Base-by-base conservation (phyloP, 2,329 filamentous ascomycete species). In the Pyrenochaeta sp. region DNA sequence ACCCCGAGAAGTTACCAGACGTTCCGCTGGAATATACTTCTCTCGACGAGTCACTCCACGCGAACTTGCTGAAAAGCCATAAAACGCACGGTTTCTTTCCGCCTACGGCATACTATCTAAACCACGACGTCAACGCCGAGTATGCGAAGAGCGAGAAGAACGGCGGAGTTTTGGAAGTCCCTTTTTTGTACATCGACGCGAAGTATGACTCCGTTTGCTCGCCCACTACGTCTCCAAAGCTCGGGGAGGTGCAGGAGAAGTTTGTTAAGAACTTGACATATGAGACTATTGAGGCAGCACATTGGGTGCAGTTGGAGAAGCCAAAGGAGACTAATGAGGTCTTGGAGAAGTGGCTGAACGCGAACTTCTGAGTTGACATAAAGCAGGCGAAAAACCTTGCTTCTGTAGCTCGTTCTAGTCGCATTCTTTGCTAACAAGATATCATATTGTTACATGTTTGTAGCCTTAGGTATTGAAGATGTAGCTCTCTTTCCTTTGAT, bases 81-180 rank as follows among this genome's bases (percentile, higher is more conserved):
- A 63, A 79, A 61, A 72, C 72, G 59, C 78, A 78, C 5, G 79
- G 80, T 0, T 79, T 78, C 56, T 80, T 74, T 61, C 69, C 74
- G 1, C 69, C 76, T 1, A 74, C 72, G 27, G 74, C 78, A 0
- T 80, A 77, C 60, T 84, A 84, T 55, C 57, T 79, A 36, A 80
- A 84, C 59, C 78, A 82, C 58, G 69, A 75, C 5, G 68, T 64
- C 12, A 84, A 84, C 52, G 64, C 60, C 2, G 74, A 72, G 39
- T 84, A 80, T 64, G 76, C 74, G 6, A 75, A 77, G 22, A 72
- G 75, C 27, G 72, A 77, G 40, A 74, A 72, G 66, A 77, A 78
- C 24, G 69, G 68, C 3, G 74, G 73, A 0, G 61, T 69, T 5
- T 45, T 79, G 46, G 61, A 72, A 10, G 73, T 78, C 39, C 77